phyloP scores from a whole-genome alignment of 176 grass and related monocot species.

The Rhynchospora pubera region DNA sequence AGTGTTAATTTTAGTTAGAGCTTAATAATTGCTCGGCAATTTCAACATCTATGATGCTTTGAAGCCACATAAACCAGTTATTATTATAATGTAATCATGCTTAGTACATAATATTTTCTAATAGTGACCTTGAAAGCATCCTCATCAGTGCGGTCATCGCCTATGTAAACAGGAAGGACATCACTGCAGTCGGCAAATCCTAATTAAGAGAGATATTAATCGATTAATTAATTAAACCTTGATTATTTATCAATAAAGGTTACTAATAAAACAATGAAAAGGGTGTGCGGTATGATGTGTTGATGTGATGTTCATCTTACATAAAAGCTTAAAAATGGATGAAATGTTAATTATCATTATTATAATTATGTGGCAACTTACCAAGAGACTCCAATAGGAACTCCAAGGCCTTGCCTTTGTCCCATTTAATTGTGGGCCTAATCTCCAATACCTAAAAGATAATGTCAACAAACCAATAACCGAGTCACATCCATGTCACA shows the following conservation, averaged over 20 bases:
- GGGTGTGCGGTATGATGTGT: slow-evolving; percentile 22
- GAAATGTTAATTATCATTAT: not conserved
- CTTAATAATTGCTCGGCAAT: slow-evolving; percentile 1
- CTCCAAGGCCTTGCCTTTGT: slow-evolving; percentile 97
- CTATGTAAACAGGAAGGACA: slow-evolving; percentile 90
- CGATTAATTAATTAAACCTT: not conserved
- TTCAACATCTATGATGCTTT: slow-evolving; percentile 18
- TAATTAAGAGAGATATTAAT: slow-evolving; percentile 23
- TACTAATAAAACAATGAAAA: slow-evolving; percentile 1
- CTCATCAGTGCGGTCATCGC: slow-evolving; percentile 94
- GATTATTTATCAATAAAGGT: not conserved
- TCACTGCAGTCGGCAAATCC: slow-evolving; percentile 60
- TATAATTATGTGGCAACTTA: slow-evolving; percentile 30
- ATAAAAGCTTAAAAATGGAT: not conserved
- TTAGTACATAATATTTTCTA: not conserved
- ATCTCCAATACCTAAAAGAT: slow-evolving; percentile 74
- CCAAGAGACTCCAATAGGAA: slow-evolving; percentile 81
- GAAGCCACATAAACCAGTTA: not conserved
- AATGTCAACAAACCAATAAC: slow-evolving; percentile 1
- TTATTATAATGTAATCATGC: not conserved
- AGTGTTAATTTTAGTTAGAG: not conserved
- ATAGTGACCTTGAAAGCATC: slow-evolving; percentile 84
- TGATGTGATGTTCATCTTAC: not conserved
- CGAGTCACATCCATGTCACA: not conserved
- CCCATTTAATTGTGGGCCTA: slow-evolving; percentile 90